These are phyloP conservation scores for Boletus insuetus DNA, from an alignment of 768 basidiomycete genomes.

Conservation along the genomic window DNA sequence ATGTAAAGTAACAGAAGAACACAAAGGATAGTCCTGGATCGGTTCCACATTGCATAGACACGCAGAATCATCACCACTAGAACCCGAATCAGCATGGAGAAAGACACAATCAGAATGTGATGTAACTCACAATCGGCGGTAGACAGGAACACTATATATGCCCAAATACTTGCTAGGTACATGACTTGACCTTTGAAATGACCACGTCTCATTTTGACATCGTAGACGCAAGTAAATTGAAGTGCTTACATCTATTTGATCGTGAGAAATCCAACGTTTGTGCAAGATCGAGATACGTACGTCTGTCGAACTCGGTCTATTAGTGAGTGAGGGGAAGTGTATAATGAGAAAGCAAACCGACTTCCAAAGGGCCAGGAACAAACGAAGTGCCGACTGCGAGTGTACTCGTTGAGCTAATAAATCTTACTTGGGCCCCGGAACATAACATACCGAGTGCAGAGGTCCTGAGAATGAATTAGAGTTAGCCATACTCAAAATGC, in stretches of 20 bases:
- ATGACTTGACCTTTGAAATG: neutral
- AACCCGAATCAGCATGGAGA: too few relatives aligned
- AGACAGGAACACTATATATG: neutral
- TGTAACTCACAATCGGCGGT: too few relatives aligned
- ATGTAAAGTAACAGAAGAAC: too few relatives aligned
- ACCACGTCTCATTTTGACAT: too few relatives aligned
- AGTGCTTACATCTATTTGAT: neutral
- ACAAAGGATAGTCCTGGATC: too few relatives aligned
- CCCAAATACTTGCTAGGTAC: neutral
- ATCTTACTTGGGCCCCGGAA: rapidly evolving
- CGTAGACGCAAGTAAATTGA: neutral
- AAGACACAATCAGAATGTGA: too few relatives aligned
- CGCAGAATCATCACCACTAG: too few relatives aligned
- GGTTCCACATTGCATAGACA: too few relatives aligned
- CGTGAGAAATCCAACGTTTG: too few relatives aligned
- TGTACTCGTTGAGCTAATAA: neutral
- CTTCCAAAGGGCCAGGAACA: neutral
- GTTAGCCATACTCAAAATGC: neutral
- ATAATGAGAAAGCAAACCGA: neutral
- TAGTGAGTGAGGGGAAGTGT: neutral
- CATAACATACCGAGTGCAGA: neutral
- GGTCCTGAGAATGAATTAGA: neutral
- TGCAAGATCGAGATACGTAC: neutral
- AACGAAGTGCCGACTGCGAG: neutral
- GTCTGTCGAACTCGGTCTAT: neutral